These are phyloP conservation scores for Pleurotus tuber-regium DNA, from an alignment of 768 basidiomycete genomes.

Conservation along the genomic window DNA sequence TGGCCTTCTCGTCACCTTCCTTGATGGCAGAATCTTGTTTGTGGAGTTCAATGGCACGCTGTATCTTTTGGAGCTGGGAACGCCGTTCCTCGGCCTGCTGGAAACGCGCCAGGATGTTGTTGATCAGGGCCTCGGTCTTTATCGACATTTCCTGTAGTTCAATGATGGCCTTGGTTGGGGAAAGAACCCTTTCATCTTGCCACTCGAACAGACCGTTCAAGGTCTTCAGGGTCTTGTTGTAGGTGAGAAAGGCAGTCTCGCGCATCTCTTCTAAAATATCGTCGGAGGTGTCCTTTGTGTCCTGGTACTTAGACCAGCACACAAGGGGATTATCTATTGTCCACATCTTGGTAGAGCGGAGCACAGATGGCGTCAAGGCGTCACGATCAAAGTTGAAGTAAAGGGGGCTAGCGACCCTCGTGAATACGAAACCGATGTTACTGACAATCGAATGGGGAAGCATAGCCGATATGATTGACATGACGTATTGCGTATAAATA, in stretches of 20 bases:
- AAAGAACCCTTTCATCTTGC: slow-evolving; percentile 12
- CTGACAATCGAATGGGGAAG: slow-evolving; percentile 20
- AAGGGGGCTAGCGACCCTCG: slow-evolving; percentile 18
- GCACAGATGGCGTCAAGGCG: slow-evolving; percentile 13
- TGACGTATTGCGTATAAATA: slow-evolving; percentile 21
- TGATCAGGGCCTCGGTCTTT: too few species aligned
- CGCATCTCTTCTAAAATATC: too few species aligned
- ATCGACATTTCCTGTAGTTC: slow-evolving; percentile 8
- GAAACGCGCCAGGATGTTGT: too few species aligned
- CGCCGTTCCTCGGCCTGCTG: too few species aligned
- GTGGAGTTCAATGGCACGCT: too few species aligned
- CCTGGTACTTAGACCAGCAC: slow-evolving; percentile 7
- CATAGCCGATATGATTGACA: slow-evolving; percentile 19
- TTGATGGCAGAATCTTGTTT: neutral
- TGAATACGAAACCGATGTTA: slow-evolving; percentile 25
- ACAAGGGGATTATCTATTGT: slow-evolving; percentile 14
- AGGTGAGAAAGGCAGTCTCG: too few species aligned
- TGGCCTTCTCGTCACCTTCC: slow-evolving; percentile 11
- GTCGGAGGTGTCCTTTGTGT: too few species aligned
- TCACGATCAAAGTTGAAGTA: slow-evolving; percentile 19
- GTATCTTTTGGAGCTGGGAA: too few species aligned
- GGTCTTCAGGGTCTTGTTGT: slow-evolving; percentile 12
- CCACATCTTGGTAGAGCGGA: slow-evolving; percentile 7
- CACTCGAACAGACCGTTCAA: slow-evolving; percentile 13
- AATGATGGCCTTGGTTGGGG: slow-evolving; percentile 15